Evolutionary conservation across 2,329 filamentous ascomycete genomes (phyloP), one percentile per base, ranked within the genome.

Genomic region (Nemania sp.): DNA sequence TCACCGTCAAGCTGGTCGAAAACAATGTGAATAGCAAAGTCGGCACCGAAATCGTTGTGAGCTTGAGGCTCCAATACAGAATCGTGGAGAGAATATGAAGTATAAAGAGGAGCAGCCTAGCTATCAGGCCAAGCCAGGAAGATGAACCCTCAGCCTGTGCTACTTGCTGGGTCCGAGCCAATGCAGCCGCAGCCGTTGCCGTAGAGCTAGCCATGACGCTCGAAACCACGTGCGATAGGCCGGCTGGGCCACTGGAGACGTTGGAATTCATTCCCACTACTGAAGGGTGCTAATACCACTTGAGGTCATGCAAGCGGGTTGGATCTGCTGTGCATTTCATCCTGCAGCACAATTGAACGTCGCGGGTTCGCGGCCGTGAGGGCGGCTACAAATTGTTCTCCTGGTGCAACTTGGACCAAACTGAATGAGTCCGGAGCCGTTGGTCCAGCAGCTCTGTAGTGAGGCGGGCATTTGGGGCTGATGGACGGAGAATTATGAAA

Each of bases 41-140:
- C 51, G 96, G 96, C 67, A 98, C 80, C 18, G 93, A 97, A 73
- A 98, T 94, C 27, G 95, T 97, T 20, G 90, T 88, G 76, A 97
- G 92, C 69, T 92, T 93, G 73, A 97, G 89, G 62, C 90, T 81
- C 90, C 92, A 97, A 82, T 96, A 97, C 49, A 91, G 76, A 35
- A 90, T 80, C 22, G 83, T 85, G 20, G 89, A 88, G 49, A 87
- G 78, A 47, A 88, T 75, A 62, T 88, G 87, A 64, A 91, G 79
- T 47, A 86, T 75, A 70, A 82, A 82, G 67, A 89, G 78, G n/a
- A 88, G 81, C 70, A 89, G 74, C 77, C 84, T 83, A 22, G 84
- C 87, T 62, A 90, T 78, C 60, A 88, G 77, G 24, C 87, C 86
- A 53, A 90, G 81, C 88, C 88, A 90, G 51, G 80, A 82, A 15